Percentiles rank a stretch among this genome's conserved stretches.
Evolutionary conservation across 495 filamentous ascomycete genomes (phyloP).

Genomic region (Aspergillus coremiiformis): DNA sequence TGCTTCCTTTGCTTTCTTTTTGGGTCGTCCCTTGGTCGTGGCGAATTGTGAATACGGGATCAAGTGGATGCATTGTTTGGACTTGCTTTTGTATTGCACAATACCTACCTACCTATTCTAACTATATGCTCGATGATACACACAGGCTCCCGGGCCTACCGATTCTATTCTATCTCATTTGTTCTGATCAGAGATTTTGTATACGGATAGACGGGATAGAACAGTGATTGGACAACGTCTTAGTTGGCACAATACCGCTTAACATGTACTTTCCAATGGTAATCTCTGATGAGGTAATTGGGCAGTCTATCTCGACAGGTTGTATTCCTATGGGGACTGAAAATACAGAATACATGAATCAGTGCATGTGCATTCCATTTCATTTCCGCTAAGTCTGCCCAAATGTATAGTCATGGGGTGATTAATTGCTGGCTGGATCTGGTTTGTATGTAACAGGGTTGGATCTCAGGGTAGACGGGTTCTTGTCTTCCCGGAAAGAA

Average conservation of each 20-base stretch:
- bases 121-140: background rate
- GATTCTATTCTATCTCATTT: too few species aligned
- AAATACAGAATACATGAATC: too few species aligned
- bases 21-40: conserved; percentile 2
- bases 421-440: background rate
- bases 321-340: too few species aligned
- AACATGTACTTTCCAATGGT: too few species aligned
- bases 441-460: background rate
- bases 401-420: background rate
- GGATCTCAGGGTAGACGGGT: background rate
- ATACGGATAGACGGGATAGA: too few species aligned
- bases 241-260: too few species aligned
- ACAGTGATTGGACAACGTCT: too few species aligned
- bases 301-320: too few species aligned
- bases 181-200: too few species aligned
- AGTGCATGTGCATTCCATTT: background rate
- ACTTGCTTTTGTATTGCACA: conserved; percentile 4
- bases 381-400: background rate
- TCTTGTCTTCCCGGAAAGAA: background rate
- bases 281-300: too few species aligned
- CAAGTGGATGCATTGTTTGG: conserved; percentile 4
- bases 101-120: conserved; percentile 1
- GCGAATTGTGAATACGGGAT: conserved; percentile 12
- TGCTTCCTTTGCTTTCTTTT: background rate
- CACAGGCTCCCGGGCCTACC: background rate